These are phyloP conservation scores for Thielaviopsis punctulata DNA, from an alignment of 2,329 filamentous ascomycete species.

Conservation along the genomic window DNA sequence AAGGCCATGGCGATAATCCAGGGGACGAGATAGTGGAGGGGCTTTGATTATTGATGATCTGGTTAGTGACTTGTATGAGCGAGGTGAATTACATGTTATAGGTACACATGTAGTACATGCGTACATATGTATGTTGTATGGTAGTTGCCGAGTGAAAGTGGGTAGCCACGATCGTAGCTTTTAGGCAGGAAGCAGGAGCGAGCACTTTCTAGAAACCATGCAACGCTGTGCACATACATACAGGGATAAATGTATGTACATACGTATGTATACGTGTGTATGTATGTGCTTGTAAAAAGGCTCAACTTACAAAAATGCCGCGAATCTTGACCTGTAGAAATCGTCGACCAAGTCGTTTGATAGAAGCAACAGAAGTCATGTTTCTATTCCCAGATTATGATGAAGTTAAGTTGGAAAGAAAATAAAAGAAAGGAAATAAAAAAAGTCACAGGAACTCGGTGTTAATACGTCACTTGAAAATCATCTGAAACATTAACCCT, in stretches of 20 bases:
- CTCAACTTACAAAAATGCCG: neutral
- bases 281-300: neutral
- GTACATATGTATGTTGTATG: no score
- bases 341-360: neutral
- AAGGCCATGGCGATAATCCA: slow-evolving; percentile 8
- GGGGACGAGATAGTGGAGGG: slow-evolving; percentile 6
- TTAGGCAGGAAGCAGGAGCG: no score
- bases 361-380: neutral
- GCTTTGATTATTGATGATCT: no score
- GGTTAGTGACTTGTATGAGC: neutral
- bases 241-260: no score
- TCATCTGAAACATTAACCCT: neutral
- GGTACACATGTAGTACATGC: no score
- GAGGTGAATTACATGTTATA: no score
- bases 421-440: neutral
- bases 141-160: no score
- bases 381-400: neutral
- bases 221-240: no score
- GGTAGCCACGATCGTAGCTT: no score
- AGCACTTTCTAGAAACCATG: no score
- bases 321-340: neutral
- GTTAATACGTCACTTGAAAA: neutral
- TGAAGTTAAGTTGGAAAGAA: neutral
- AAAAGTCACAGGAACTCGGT: neutral
- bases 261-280: no score